These are phyloP conservation scores for Aureobasidium sp. DNA, from an alignment of 2,329 filamentous ascomycete genomes.

Conservation along the genomic window DNA sequence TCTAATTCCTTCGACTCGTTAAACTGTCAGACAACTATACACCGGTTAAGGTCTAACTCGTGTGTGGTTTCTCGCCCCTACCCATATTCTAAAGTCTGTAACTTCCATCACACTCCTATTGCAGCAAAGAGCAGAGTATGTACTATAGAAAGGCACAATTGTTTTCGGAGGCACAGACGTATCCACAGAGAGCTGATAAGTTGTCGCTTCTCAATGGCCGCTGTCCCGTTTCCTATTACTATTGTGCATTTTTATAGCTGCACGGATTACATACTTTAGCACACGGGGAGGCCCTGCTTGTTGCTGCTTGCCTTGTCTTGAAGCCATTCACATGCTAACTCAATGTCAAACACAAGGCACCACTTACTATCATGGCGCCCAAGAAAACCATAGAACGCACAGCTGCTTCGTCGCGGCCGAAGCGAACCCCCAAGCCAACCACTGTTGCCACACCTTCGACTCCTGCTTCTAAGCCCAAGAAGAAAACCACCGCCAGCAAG, in stretches of 20 bases:
- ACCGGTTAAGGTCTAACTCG: background rate
- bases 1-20: background rate
- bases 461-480: background rate
- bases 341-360: background rate
- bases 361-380: background rate
- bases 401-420: background rate
- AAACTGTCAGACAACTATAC: background rate
- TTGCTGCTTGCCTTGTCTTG: background rate
- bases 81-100: no score
- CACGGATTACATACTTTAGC: background rate
- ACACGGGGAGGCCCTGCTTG: background rate
- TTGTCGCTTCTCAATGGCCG: background rate
- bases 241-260: background rate
- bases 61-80: background rate
- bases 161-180: background rate
- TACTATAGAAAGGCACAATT: background rate
- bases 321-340: background rate
- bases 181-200: background rate
- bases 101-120: no score
- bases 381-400: background rate
- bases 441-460: background rate
- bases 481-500: constrained; percentile 5
- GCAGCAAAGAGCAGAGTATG: background rate
- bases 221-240: background rate
- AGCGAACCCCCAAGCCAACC: background rate